These are phyloP conservation scores for Eragrostis tef DNA, from an alignment of 202 grass and related monocot genomes.

Conservation along the genomic window DNA sequence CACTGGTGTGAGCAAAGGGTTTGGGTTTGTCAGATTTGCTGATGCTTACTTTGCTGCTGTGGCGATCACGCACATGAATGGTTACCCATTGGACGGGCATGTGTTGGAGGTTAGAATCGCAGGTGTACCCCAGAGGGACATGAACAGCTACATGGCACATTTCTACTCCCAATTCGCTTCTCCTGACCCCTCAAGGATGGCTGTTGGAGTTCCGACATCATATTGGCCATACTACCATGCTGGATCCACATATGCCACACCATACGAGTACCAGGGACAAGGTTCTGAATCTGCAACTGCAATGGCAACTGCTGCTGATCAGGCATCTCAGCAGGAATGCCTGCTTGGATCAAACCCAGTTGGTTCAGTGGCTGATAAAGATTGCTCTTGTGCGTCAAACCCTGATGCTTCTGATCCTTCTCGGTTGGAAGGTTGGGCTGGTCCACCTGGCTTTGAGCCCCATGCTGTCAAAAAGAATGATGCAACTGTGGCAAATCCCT, in stretches of 20 bases:
- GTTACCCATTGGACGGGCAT: constrained; percentile 56
- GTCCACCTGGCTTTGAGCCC: constrained; percentile 47
- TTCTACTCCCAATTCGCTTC: constrained; percentile 45
- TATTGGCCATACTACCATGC: constrained; percentile 42
- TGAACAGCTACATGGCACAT: constrained; percentile 43
- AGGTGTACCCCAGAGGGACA: constrained; percentile 21
- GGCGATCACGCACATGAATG: constrained; percentile 57
- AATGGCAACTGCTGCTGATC: constrained; percentile 33
- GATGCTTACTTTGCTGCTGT: constrained; percentile 51
- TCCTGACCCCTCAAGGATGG: constrained; percentile 20
- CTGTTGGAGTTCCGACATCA: constrained; percentile 48
- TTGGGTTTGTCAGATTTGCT: constrained; percentile 58
- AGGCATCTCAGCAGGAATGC: constrained; percentile 41
- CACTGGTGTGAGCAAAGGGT: constrained; percentile 64
- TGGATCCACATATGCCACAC: constrained; percentile 16
- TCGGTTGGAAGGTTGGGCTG: constrained; percentile 36
- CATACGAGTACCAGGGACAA: constrained; percentile 1
- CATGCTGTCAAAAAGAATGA: constrained; percentile 33
- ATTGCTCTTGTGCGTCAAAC: constrained; percentile 43
- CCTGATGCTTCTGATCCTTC: constrained; percentile 17
- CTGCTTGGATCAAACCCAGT: constrained; percentile 15
- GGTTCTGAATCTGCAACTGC: constrained; percentile 20
- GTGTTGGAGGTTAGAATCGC: constrained; percentile 54
- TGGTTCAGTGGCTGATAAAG: constrained; percentile 33
- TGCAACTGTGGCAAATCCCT: not conserved